Evolutionary conservation across 768 basidiomycete genomes (phyloP), one percentile per base, ranked within the genome.

Genomic region (Tylopilus felleus): DNA sequence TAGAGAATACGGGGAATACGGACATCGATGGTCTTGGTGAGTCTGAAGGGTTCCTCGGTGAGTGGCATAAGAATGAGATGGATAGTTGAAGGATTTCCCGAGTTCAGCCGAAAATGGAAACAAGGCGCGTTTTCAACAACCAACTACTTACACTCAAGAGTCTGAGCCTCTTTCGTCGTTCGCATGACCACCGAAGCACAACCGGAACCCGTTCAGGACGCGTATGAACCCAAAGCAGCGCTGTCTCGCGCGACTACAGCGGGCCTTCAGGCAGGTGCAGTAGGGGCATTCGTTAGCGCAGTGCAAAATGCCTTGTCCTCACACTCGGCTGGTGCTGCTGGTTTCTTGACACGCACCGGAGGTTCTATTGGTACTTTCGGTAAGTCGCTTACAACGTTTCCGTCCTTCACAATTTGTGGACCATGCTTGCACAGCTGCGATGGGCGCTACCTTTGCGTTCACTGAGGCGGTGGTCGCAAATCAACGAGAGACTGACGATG

Each of bases 311-410:
- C 88, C 27, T 75, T 93, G 55, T 84, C 82, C 41, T 79, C 74
- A 59, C 93, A 92, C 73, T 80, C 82, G 38, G 77, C 79, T 60
- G 94, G 91, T 63, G 91, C 90, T 52, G 78, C 85, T 73, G 94
- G 94, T 61, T 83, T 97, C 71, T 67, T 94, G 61, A 92, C 92
- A 49, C 79, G 93, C 59, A 90, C 86, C 29, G 93, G 93, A 53
- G 84, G 89, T 31, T 91, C 93, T 4, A 92, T 96, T 68, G 93
- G 90, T 12, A 83, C 93, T 70, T 96, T 97, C 65, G 89, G 95
- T 97, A 49, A 63, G 86, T 75, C 21, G 12, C 22, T 39, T 45
- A 25, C 9, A 38, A 40, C 48, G 22, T 49, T 22, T 22, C 35
- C 19, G 2, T 4, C 29, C 25, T 28, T 41, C 8, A 17, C 21